These are phyloP conservation scores for Tylopilus plumbeoviolaceoides DNA, from an alignment of 768 basidiomycete genomes.

Conservation along the genomic window DNA sequence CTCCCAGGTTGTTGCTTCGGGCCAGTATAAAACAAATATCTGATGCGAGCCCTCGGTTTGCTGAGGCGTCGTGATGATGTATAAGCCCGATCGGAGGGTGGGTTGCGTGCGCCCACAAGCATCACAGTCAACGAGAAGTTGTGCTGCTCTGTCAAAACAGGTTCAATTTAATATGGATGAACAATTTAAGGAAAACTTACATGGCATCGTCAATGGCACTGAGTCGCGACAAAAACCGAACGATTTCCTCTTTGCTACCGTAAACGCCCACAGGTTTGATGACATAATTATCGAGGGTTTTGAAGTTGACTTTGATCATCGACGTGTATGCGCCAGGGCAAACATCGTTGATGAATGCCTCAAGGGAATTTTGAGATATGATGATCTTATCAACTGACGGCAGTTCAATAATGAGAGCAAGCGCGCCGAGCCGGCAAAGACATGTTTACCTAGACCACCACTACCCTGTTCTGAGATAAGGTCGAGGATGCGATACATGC, in stretches of 20 bases:
- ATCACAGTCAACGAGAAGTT: slow-evolving; percentile 16
- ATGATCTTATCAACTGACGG: slow-evolving; percentile 57
- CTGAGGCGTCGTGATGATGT: slow-evolving; percentile 11
- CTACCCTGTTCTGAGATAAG: slow-evolving; percentile 49
- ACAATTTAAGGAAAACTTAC: slow-evolving; percentile 24
- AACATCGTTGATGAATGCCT: slow-evolving; percentile 45
- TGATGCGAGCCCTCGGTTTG: slow-evolving; percentile 11
- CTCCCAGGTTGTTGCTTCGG: slow-evolving; percentile 56
- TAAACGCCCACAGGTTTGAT: slow-evolving; percentile 56
- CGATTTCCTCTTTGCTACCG: slow-evolving; percentile 50
- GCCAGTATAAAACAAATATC: slow-evolving; percentile 57
- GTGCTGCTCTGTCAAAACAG: slow-evolving; percentile 5
- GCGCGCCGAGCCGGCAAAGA: not conserved
- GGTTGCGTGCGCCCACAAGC: slow-evolving; percentile 2
- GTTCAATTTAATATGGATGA: not conserved
- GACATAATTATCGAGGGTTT: slow-evolving; percentile 40
- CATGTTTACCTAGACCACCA: slow-evolving; percentile 44
- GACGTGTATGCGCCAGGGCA: slow-evolving; percentile 50
- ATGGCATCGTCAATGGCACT: slow-evolving; percentile 34
- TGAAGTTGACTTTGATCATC: slow-evolving; percentile 55
- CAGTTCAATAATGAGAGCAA: not conserved
- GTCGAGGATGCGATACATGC: slow-evolving; percentile 51
- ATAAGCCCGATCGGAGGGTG: slow-evolving; percentile 20
- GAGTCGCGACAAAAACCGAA: slow-evolving; percentile 38
- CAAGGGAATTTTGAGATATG: slow-evolving; percentile 50